Conservation (phyloP, 2,329 filamentous ascomycete species). For the Coniochaeta sp. region DNA sequence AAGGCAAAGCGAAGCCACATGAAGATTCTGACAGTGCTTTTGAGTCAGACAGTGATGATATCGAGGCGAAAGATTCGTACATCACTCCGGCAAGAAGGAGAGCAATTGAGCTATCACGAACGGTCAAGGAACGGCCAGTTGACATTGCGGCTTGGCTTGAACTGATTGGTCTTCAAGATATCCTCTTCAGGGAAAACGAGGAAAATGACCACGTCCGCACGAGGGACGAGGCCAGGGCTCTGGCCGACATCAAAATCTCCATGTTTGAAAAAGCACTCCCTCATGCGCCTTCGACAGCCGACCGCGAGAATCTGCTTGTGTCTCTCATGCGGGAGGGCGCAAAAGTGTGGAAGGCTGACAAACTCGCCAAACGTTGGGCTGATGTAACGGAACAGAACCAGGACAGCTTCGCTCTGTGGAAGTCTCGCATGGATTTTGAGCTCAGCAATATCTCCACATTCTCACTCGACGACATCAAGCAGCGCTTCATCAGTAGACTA, state of each 20-base stretch:
- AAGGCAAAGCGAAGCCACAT: conserved; percentile 49
- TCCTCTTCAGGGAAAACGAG: conserved; percentile 46
- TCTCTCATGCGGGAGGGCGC: conserved; percentile 66
- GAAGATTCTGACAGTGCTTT: conserved; percentile 40
- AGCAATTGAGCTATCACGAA: conserved; percentile 54
- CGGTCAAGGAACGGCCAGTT: conserved; percentile 56
- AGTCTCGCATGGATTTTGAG: conserved; percentile 61
- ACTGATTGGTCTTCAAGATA: conserved; percentile 72
- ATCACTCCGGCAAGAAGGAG: conserved; percentile 36
- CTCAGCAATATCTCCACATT: conserved; percentile 63
- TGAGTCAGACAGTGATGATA: conserved; percentile 37
- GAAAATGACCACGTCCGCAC: conserved; percentile 38
- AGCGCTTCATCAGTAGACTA: conserved; percentile 52
- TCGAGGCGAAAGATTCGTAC: conserved; percentile 6
- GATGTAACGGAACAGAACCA: conserved; percentile 43
- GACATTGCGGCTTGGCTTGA: conserved; percentile 69
- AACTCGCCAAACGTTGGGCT: conserved; percentile 57
- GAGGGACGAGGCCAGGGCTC: conserved; percentile 55
- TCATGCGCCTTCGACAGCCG: conserved; percentile 36
- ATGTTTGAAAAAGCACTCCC: conserved; percentile 71
- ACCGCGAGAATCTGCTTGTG: conserved; percentile 54
- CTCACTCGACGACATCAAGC: conserved; percentile 57
- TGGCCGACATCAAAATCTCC: conserved; percentile 72
- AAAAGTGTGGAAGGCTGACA: conserved; percentile 63
- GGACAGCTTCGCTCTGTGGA: conserved; percentile 61